phyloP scores from a whole-genome alignment of 495 filamentous ascomycete genomes.

The Podospora conica region DNA sequence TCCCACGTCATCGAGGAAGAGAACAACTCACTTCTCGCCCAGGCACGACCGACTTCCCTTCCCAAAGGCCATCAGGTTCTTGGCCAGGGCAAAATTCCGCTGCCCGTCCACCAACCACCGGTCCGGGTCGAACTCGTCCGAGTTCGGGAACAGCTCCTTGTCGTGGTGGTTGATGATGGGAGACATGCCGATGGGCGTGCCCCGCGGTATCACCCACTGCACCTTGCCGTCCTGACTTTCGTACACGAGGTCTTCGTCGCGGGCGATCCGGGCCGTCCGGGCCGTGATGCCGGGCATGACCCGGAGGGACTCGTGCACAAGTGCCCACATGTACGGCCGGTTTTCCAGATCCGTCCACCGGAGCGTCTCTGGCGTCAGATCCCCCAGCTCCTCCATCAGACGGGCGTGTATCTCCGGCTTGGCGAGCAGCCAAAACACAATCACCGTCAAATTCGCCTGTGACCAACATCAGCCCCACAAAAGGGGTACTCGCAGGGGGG shows the following conservation, averaged over 20 bases:
- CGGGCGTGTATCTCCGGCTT: constrained; percentile 21
- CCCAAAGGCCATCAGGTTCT: constrained; percentile 43
- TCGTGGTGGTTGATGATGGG: constrained; percentile 44
- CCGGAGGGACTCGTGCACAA: constrained; percentile 39
- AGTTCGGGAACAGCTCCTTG: constrained; percentile 42
- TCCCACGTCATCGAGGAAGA: background rate
- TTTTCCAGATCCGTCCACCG: constrained; percentile 29
- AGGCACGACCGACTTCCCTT: constrained; percentile 46
- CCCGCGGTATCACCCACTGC: constrained; percentile 24
- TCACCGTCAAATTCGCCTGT: constrained; percentile 25
- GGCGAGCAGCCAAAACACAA: constrained; percentile 29
- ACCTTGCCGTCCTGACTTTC: constrained; percentile 24
- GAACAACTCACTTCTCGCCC: constrained; percentile 40
- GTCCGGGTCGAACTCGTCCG: constrained; percentile 43
- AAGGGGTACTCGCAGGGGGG: too few relatives aligned
- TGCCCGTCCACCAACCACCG: constrained; percentile 39
- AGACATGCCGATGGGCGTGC: constrained; percentile 44
- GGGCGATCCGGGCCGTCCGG: constrained; percentile 23
- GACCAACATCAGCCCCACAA: constrained; percentile 1
- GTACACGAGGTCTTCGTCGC: constrained; percentile 30
- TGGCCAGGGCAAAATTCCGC: constrained; percentile 33
- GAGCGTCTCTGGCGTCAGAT: constrained; percentile 14
- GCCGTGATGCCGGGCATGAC: constrained; percentile 35
- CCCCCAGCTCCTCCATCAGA: constrained; percentile 28
- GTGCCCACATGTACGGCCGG: constrained; percentile 43